Base-by-base conservation (phyloP, 1,284 basidiomycete genomes). In the Kalmanozyma brasiliensis region DNA sequence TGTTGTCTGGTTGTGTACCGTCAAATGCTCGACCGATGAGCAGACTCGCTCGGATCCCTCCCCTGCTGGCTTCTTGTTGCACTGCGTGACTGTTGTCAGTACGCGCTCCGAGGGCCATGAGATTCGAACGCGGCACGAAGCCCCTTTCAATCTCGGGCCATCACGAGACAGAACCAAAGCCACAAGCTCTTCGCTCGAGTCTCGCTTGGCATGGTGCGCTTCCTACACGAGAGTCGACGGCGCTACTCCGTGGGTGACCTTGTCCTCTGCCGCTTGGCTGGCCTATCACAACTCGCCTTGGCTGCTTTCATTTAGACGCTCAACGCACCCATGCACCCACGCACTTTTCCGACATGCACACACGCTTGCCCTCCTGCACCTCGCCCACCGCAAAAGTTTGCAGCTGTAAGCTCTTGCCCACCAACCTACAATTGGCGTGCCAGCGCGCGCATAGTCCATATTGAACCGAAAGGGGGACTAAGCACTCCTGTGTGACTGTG, bases 371-470 rank as follows among this genome's bases (percentile, higher is more conserved):
- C 53, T 47, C 33, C 46, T 47, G 53, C 53, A 49, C 30, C 30
- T 24, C 19, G 20, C 16, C n/a, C 23, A 22, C 34, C 3, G 22
- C 44, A 24, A 32, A 38, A 14, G 45, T 30, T 46, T 30, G n/a
- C 22, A 30, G 44, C 49, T 45, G n/a, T n/a, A 34, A 52, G 29
- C n/a, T n/a, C n/a, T n/a, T n/a, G n/a, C n/a, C n/a, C n/a, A 51
- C 48, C 44, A 57, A 63, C 49, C 55, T 55, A 65, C 51, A 29
- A 29, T 29, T n/a, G n/a, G n/a, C n/a, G n/a, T n/a, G n/a, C n/a
- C n/a, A n/a, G n/a, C n/a, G n/a, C n/a, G n/a, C n/a, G n/a, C n/a
- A n/a, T 19, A 30, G 4, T 22, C 32, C 52, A 49, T 38, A 26
- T 30, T 26, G n/a, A 16, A 44, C 26, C 43, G 42, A 52, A 45